phyloP scores from a whole-genome alignment of 139 green algal genomes.

The Picochlorum sp. region DNA sequence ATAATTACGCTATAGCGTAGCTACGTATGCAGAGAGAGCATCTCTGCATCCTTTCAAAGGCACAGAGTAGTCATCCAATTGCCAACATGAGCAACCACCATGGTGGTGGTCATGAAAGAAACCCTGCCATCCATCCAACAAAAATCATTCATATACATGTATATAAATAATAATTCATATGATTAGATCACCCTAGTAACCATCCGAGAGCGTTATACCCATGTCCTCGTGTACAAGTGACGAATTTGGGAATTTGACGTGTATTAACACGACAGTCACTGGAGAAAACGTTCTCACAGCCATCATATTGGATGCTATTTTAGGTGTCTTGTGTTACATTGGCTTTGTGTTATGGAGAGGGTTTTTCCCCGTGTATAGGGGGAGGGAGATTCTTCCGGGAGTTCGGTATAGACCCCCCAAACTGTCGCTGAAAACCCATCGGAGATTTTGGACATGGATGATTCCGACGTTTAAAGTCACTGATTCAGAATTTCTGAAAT shows the following conservation, averaged over 20 bases:
- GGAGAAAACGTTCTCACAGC: slow-evolving; percentile 9
- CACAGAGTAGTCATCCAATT: too few species aligned
- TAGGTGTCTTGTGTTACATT: slow-evolving; percentile 15
- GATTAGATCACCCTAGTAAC: too few species aligned
- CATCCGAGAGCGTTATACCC: too few species aligned
- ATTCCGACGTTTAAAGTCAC: slow-evolving; percentile 8
- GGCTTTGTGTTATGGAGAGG: slow-evolving; percentile 25
- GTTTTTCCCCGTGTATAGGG: slow-evolving; percentile 1
- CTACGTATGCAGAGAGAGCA: too few species aligned
- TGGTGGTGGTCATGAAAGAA: too few species aligned
- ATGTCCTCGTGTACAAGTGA: too few species aligned
- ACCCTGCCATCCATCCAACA: too few species aligned
- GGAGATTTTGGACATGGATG: slow-evolving; percentile 28
- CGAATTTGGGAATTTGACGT: not conserved
- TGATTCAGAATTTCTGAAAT: slow-evolving; percentile 27
- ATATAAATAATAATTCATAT: not conserved
- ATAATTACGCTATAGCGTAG: too few species aligned
- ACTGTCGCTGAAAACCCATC: slow-evolving; percentile 5
- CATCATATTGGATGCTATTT: slow-evolving; percentile 13
- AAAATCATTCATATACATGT: not conserved
- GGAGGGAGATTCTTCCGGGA: slow-evolving; percentile 8
- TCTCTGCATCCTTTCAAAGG: too few species aligned
- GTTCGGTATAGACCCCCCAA: slow-evolving; percentile 2
- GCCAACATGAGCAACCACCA: too few species aligned
- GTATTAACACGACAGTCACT: not conserved